These are phyloP conservation scores for Xylaria sp. DNA, from an alignment of 2,329 filamentous ascomycete species.

Conservation along the genomic window DNA sequence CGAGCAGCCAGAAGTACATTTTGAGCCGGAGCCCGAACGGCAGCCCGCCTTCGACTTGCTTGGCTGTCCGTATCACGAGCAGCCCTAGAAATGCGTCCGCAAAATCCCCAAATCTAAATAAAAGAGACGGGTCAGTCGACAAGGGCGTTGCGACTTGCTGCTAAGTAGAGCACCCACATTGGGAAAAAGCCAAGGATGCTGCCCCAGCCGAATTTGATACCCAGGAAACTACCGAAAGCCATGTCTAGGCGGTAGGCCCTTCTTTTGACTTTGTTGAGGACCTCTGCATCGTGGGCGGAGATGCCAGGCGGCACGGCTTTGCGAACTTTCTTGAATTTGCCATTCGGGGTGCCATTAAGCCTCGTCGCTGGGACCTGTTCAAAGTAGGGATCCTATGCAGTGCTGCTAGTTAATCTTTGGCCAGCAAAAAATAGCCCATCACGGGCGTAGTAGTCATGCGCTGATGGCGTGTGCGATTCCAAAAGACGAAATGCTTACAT, in stretches of 20 bases:
- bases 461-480: constrained; percentile 11
- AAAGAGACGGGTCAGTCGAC: constrained; percentile 27
- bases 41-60: constrained; percentile 77
- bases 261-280: constrained; percentile 85
- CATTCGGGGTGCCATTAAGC: constrained; percentile 65
- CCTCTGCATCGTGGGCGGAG: constrained; percentile 77
- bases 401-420: constrained; percentile 39
- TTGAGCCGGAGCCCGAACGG: constrained; percentile 62
- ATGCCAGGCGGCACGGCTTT: constrained; percentile 85
- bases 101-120: constrained; percentile 71
- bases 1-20: constrained; percentile 81
- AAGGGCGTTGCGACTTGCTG: not conserved
- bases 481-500: constrained; percentile 6
- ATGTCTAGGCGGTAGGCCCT: constrained; percentile 87
- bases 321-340: constrained; percentile 81
- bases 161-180: constrained; percentile 60
- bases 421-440: not conserved
- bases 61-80: constrained; percentile 75
- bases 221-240: constrained; percentile 79
- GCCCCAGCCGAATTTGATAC: constrained; percentile 87
- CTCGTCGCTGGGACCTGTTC: constrained; percentile 79
- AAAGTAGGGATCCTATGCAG: constrained; percentile 82
- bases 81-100: constrained; percentile 76
- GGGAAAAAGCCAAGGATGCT: constrained; percentile 85
- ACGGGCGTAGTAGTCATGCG: constrained; percentile 35